phyloP scores from a whole-genome alignment of 2,329 filamentous ascomycete species.

The Aciculosporium take region DNA sequence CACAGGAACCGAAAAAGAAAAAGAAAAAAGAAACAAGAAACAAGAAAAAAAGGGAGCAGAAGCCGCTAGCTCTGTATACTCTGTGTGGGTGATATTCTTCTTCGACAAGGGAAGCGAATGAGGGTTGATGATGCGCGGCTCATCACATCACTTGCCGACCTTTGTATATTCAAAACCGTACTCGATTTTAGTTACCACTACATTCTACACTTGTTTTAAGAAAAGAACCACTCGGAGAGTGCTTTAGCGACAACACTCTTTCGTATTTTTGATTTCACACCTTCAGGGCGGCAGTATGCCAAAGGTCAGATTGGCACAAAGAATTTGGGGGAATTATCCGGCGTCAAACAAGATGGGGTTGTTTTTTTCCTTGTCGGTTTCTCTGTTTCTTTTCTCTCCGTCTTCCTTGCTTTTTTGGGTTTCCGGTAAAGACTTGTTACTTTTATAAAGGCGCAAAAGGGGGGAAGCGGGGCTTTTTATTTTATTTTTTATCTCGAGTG shows the following conservation, averaged over 20 bases:
- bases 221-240: neutral
- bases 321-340: neutral
- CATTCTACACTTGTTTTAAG: conserved; percentile 4
- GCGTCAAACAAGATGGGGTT: conserved; percentile 1
- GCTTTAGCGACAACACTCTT: conserved; percentile 1
- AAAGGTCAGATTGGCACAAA: neutral
- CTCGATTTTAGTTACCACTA: conserved; percentile 6
- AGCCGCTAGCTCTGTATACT: neutral
- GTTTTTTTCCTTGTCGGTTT: neutral
- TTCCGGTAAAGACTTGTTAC: conserved; percentile 2
- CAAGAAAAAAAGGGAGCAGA: neutral
- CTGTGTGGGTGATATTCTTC: neutral
- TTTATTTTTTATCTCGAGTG: neutral
- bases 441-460: conserved; percentile 2
- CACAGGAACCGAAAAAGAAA: neutral
- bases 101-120: conserved; percentile 1
- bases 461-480: conserved; percentile 1
- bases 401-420: neutral
- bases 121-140: conserved; percentile 1
- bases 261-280: neutral
- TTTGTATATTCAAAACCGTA: conserved; percentile 4
- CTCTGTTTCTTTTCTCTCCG: neutral
- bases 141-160: conserved; percentile 5
- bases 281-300: neutral
- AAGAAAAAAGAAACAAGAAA: neutral